A percentile compares a stretch with the other conserved stretches of the same genome.
phyloP scores from a whole-genome alignment of 2,329 filamentous ascomycete genomes.

The Apiospora arundinis region DNA sequence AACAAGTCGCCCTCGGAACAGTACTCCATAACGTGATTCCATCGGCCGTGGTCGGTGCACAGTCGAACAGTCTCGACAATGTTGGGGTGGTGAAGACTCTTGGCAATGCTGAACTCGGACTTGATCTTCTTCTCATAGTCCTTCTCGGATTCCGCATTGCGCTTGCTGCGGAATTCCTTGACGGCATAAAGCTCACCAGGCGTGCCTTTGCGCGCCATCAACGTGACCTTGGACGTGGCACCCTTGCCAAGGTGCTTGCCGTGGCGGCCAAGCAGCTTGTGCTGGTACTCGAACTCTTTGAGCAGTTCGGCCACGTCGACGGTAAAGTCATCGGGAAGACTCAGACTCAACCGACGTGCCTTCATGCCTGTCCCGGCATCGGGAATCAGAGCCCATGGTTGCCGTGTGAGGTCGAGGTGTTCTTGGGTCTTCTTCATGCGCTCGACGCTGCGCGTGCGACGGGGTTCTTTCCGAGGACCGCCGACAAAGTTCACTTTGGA shows the following conservation, averaged over 20 bases:
- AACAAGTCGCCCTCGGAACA: conserved; percentile 84
- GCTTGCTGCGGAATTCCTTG: conserved; percentile 83
- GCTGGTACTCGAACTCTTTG: conserved; percentile 73
- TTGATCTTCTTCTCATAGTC: conserved; percentile 91
- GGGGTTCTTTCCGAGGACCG: conserved; percentile 34
- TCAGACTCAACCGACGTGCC: conserved; percentile 77
- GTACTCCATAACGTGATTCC: conserved; percentile 95
- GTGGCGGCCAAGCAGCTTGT: conserved; percentile 73
- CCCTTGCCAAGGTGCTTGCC: conserved; percentile 82
- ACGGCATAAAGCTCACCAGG: conserved; percentile 76
- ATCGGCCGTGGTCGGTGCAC: conserved; percentile 75
- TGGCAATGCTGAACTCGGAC: conserved; percentile 87
- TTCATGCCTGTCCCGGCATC: conserved; percentile 77
- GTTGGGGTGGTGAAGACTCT: conserved; percentile 85
- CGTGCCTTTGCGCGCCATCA: conserved; percentile 76
- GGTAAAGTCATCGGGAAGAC: conserved; percentile 74
- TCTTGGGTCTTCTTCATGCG: conserved; percentile 34
- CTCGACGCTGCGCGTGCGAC: conserved; percentile 39
- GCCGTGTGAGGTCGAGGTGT: conserved; percentile 45
- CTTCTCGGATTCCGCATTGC: conserved; percentile 65
- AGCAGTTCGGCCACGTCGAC: conserved; percentile 74
- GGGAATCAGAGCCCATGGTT: conserved; percentile 67
- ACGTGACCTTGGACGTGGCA: conserved; percentile 79
- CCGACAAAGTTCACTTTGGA: conserved; percentile 54
- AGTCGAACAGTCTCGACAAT: conserved; percentile 82